Conservation (phyloP, 176 grass and related monocot species). For the Chrysopogon serrulatus region DNA sequence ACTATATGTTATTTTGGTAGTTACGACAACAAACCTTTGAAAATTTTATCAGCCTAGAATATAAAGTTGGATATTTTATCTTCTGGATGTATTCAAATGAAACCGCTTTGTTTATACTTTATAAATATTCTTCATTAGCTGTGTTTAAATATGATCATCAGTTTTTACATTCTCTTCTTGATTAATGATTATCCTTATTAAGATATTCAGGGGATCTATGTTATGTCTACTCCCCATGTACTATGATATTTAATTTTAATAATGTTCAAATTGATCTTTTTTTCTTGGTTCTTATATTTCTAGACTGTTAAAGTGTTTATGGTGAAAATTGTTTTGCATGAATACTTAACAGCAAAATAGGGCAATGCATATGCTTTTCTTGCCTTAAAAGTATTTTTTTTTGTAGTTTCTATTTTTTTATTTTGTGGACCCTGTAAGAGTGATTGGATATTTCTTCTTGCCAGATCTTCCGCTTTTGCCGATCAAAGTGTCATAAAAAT, state of each 20-base stretch:
- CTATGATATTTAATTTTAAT: no score
- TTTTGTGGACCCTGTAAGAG: background rate
- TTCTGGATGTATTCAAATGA: background rate
- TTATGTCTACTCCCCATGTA: no score
- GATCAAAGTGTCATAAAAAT: constrained; percentile 98
- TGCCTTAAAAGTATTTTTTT: background rate
- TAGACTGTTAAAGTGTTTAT: no score
- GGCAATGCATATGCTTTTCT: no score
- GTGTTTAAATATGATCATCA: background rate
- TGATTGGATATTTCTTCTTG: background rate
- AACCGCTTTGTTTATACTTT: background rate
- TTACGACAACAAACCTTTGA: background rate
- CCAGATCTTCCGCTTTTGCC: constrained; percentile 89
- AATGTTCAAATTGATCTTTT: no score
- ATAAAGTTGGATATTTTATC: background rate
- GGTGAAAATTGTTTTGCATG: no score
- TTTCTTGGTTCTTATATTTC: no score
- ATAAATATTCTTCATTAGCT: background rate
- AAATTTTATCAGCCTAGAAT: no score
- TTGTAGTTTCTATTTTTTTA: background rate
- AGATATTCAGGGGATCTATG: no score
- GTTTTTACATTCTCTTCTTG: background rate
- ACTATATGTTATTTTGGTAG: background rate
- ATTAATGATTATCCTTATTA: no score
- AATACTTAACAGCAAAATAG: no score